Evolutionary conservation across 1,284 basidiomycete species (phyloP), one percentile per base, ranked within the genome.

Genomic region (Pholiota adiposa): DNA sequence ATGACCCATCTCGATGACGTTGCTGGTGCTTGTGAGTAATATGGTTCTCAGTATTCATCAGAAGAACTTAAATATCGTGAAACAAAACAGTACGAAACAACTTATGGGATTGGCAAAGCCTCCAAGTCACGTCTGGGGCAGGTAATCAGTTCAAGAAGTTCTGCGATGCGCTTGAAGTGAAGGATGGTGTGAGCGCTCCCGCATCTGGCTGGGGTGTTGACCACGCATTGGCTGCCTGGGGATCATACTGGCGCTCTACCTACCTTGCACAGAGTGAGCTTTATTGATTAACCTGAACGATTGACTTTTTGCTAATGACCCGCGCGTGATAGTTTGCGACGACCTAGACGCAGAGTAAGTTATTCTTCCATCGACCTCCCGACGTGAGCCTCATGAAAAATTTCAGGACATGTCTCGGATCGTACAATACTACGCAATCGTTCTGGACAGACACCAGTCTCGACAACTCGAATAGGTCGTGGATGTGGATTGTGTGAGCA

Each of bases 161-260:
- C 72, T 91, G 89, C 62, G 88, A 92, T 67, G 86, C 87, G 0
- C 75, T 92, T 0, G 89, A 92, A 71, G 86, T 90, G 25, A 85
- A 86, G 69, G 67, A 87, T 57, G 87, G 86, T 7, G 75, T 79
- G 3, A 81, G 63, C 51, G 87, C 89, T 4, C 75, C 81, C 14
- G 73, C 77, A 0, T 65, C 64, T 1, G 89, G 89, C 9, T 89
- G 85, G 83, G 89, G 89, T 19, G 72, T 89, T 7, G 75, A 84
- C 1, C 77, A 88, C 60, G 86, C 89, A 2, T 73, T 90, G 16
- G 36, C 72, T 12, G 81, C 88, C 0, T 90, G 88, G 87, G 83
- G 83, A 11, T 69, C 75, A 5, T 88, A 78, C 65, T 88, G 81
- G 77, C 81, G 77, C 19, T 72, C 41, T 9, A 44, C 38, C 4